Base-by-base conservation (phyloP, 2,329 filamentous ascomycete genomes). In the Clarireedia monteithiana region DNA sequence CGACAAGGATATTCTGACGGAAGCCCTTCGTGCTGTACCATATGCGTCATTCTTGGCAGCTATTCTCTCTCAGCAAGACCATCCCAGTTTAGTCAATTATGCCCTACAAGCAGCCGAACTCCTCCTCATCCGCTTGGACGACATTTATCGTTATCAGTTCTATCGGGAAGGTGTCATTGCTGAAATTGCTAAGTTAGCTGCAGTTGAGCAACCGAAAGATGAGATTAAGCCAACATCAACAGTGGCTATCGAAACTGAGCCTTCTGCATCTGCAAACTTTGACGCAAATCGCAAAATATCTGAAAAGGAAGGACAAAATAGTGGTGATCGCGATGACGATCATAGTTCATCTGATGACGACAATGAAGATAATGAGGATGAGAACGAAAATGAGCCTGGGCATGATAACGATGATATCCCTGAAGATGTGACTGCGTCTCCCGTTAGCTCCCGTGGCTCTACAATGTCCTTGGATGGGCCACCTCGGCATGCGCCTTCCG, bases 41-140 rank as follows among this genome's bases (percentile, higher is more conserved):
- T 99, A 97, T 71, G 91, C 94, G 2, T 99, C 95, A 0, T 96
- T 96, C 69, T 74, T 99, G 30, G 94, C 94, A 2, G 91, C 92
- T 0, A 99, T 99, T 59, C 76, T 99, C 17, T 96, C 92, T 0
- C 94, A 99, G 66, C 88, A 96, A 69, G 95, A 99, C 65, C 91
- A 99, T 63, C 82, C 89, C 0, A 86, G 86, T 2, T 76, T 99
- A 5, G 91, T 97, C 9, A 88, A 91, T 60, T 87, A 86, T 62
- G 92, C 90, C 17, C 76, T 99, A 15, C 89, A 96, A 67, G 92
- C 91, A 39, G 89, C 92, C 0, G 91, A 96, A 69, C 77, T 99
- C 5, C 79, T 99, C 1, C 80, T 96, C 58, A 86, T 85, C 65
- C 85, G 95, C 17, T 76, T 99, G 5, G 89, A 91, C 60, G 79